phyloP scores from a whole-genome alignment of 2,329 filamentous ascomycete species.

The Rhinocladiella similis region DNA sequence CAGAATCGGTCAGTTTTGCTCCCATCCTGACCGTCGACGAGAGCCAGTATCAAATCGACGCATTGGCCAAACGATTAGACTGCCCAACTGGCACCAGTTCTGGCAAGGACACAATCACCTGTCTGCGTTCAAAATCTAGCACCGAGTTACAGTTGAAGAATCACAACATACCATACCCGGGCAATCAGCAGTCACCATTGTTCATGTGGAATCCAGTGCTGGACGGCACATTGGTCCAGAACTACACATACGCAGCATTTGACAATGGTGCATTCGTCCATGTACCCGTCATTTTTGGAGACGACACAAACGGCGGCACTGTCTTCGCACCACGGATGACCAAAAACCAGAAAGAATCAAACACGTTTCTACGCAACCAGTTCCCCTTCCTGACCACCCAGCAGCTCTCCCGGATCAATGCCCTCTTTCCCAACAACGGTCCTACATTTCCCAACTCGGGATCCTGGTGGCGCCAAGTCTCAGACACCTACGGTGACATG shows the following conservation, averaged over 20 bases:
- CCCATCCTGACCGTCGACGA: slow-evolving; percentile 49
- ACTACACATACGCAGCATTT: slow-evolving; percentile 52
- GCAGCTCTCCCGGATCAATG: slow-evolving; percentile 55
- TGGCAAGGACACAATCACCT: slow-evolving; percentile 31
- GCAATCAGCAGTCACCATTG: slow-evolving; percentile 43
- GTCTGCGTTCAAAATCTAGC: slow-evolving; percentile 49
- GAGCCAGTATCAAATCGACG: slow-evolving; percentile 55
- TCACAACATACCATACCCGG: slow-evolving; percentile 48
- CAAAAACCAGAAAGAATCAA: slow-evolving; percentile 48
- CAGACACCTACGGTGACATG: slow-evolving; percentile 64
- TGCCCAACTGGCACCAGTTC: slow-evolving; percentile 36
- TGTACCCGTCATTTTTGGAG: slow-evolving; percentile 57
- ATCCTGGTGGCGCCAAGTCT: slow-evolving; percentile 59
- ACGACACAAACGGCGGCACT: slow-evolving; percentile 67
- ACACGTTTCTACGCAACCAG: slow-evolving; percentile 59
- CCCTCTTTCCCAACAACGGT: slow-evolving; percentile 56
- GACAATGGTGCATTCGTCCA: slow-evolving; percentile 50
- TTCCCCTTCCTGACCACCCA: slow-evolving; percentile 55
- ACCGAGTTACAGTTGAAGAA: slow-evolving; percentile 48
- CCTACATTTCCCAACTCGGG: slow-evolving; percentile 50
- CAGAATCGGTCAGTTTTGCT: slow-evolving; percentile 56
- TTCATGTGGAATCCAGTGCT: slow-evolving; percentile 55
- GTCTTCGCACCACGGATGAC: slow-evolving; percentile 57
- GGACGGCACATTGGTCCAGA: slow-evolving; percentile 52
- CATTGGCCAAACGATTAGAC: slow-evolving; percentile 49